A percentile compares a stretch with the other conserved stretches of the same genome.
Evolutionary conservation across 2,329 filamentous ascomycete genomes (phyloP).

Genomic region (Aspergillus luchuensis): DNA sequence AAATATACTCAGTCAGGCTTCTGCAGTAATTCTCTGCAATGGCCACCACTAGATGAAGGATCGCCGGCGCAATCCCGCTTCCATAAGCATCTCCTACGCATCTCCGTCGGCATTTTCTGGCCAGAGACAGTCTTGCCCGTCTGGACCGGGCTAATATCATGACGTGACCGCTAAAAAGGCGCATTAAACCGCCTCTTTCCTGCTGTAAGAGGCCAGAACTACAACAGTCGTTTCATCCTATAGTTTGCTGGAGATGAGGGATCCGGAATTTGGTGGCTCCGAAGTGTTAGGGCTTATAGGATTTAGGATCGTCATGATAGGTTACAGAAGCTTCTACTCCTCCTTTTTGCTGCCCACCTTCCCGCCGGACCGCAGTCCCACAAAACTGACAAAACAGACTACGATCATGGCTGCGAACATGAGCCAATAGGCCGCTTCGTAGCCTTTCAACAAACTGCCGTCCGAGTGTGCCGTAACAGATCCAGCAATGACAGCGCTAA

Average conservation of each 20-base stretch:
- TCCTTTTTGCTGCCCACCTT: constrained; percentile 10
- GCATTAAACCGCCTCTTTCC: background rate
- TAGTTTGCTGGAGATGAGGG: background rate
- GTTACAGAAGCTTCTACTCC: background rate
- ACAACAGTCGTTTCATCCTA: background rate
- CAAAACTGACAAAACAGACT: constrained; percentile 9
- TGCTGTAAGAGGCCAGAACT: background rate
- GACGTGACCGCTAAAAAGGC: background rate
- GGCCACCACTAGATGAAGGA: background rate
- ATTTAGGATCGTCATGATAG: background rate
- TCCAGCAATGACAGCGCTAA: constrained; percentile 49
- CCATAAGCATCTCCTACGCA: background rate
- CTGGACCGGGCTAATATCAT: background rate
- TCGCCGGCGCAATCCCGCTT: background rate
- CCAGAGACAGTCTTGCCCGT: background rate
- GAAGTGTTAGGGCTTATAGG: background rate
- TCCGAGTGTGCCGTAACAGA: constrained; percentile 44
- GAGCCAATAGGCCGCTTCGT: constrained; percentile 12
- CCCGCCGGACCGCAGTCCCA: constrained; percentile 5
- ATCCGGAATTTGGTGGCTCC: background rate
- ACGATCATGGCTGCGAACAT: constrained; percentile 13
- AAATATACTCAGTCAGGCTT: background rate
- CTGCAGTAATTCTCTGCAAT: background rate
- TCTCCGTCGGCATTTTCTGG: background rate
- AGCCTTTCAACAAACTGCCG: background rate